Percentiles rank a stretch among this genome's conserved stretches.
Evolutionary conservation across 2,329 filamentous ascomycete genomes (phyloP).

Genomic region (Stagonosporopsis vannaccii): DNA sequence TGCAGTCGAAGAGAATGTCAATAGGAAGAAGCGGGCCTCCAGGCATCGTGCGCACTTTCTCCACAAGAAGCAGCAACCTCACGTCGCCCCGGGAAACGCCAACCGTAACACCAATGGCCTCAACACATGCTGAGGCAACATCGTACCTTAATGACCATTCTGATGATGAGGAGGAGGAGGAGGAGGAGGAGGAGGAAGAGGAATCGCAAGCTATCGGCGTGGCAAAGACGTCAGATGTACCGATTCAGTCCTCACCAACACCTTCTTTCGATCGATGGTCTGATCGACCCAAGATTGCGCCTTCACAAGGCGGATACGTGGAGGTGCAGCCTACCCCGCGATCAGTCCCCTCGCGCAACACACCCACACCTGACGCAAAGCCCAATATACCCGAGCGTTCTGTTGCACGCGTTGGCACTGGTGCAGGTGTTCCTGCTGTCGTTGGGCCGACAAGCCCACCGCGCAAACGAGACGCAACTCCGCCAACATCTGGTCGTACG

Average conservation of each 20-base stretch:
- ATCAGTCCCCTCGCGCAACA: conserved; percentile 34
- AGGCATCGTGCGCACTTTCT: conserved; percentile 46
- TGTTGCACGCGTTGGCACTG: conserved; percentile 18
- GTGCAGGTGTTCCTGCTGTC: conserved; percentile 8
- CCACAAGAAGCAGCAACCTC: conserved; percentile 38
- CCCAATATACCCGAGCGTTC: conserved; percentile 30
- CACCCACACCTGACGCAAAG: conserved; percentile 37
- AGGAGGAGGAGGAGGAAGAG: conserved; percentile 37
- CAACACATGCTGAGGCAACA: conserved; percentile 25
- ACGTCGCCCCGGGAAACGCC: conserved; percentile 34
- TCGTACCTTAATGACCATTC: conserved; percentile 42
- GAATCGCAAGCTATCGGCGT: conserved; percentile 49
- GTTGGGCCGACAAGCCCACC: conserved; percentile 23
- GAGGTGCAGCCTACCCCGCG: conserved; percentile 35
- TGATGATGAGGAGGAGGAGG: conserved; percentile 35
- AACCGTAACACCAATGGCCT: conserved; percentile 22
- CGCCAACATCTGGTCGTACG: conserved; percentile 31
- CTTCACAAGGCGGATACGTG: conserved; percentile 36
- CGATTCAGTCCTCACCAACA: conserved; percentile 40
- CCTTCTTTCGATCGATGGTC: conserved; percentile 29
- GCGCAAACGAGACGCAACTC: conserved; percentile 30
- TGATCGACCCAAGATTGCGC: conserved; percentile 23
- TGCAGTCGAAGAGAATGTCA: conserved; percentile 48
- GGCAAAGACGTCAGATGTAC: conserved; percentile 52
- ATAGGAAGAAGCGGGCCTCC: conserved; percentile 44